Evolutionary conservation across 2,329 filamentous ascomycete genomes (phyloP), one percentile per base, ranked within the genome.

Genomic region (Passalora sequoiae): DNA sequence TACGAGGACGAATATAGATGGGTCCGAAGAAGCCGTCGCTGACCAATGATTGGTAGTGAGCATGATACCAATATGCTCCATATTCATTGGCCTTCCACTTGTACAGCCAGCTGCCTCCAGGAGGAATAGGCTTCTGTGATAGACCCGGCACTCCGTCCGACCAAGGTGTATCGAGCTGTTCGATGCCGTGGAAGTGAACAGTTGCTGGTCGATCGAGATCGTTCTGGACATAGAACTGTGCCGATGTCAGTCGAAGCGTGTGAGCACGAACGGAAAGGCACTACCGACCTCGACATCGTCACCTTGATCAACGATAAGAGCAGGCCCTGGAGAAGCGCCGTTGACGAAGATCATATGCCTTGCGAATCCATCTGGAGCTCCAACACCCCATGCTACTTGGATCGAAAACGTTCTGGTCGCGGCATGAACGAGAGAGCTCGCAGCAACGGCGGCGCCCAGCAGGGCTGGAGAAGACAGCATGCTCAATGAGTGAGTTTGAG

Each of bases 141-240:
- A 55, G 28, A 6, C 52, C 52, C 20, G 50, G 43, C 15, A 51
- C 48, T 17, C 52, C 52, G 33, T 55, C 52, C 3, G 50, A 46
- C 52, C 52, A 55, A 29, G 52, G 52, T 13, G 52, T 53, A 13
- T 48, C 16, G 15, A 31, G 30, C 33, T 49, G 45, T 39, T 30
- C 36, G n/a, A 55, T 52, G 28, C 52, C 52, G 32, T 55, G 52
- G 17, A 49, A 55, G 31, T 55, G 52, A 13, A 55, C 32, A 10
- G 47, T 50, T 9, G 50, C 44, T n/a, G 46, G 35, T 24, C 35
- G 15, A 16, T 27, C 24, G 24, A 27, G 24, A 27, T 27, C 24
- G 24, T 27, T 27, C 24, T 27, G 24, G 6, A 53, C 45, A 21
- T 40, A 46, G 41, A 50, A 50, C 47, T 50, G 25, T 9, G 15